Evolutionary conservation across 2,329 filamentous ascomycete genomes (phyloP).

Genomic region (Rachicladosporium sp.): DNA sequence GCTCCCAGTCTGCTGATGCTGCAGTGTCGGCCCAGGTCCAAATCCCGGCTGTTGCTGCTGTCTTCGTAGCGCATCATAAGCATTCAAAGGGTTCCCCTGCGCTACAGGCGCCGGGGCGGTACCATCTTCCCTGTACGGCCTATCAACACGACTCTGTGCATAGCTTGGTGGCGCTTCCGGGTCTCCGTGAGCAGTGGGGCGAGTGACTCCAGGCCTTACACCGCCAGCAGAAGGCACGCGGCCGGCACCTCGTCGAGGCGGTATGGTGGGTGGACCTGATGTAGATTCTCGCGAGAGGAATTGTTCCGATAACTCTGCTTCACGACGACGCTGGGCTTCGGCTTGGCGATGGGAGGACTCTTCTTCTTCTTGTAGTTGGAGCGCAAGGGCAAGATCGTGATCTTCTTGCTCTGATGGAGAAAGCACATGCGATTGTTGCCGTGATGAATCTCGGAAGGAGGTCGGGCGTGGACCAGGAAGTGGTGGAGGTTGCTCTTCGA

Average conservation of each 20-base stretch:
- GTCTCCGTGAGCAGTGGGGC: slow-evolving; percentile 25
- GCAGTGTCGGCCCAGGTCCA: slow-evolving; percentile 4
- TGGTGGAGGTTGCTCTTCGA: slow-evolving; percentile 12
- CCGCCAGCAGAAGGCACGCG: slow-evolving; percentile 1
- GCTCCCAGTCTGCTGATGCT: slow-evolving; percentile 6
- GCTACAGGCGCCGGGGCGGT: slow-evolving; percentile 13
- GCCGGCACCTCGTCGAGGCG: slow-evolving; percentile 11
- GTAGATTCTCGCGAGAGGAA: slow-evolving; percentile 47
- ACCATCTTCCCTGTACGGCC: slow-evolving; percentile 35
- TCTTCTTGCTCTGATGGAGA: slow-evolving; percentile 60
- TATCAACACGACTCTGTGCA: slow-evolving; percentile 48
- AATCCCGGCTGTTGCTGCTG: slow-evolving; percentile 15
- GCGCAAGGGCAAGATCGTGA: slow-evolving; percentile 68
- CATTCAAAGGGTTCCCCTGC: slow-evolving; percentile 23
- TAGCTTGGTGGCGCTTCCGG: slow-evolving; percentile 52
- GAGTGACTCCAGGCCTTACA: slow-evolving; percentile 15
- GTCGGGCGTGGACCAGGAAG: slow-evolving; percentile 16
- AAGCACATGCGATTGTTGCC: background rate
- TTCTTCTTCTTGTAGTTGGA: slow-evolving; percentile 92
- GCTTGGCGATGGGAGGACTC: slow-evolving; percentile 58
- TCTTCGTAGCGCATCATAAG: slow-evolving; percentile 20
- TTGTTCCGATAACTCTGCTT: slow-evolving; percentile 56
- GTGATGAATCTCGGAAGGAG: background rate
- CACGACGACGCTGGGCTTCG: slow-evolving; percentile 46
- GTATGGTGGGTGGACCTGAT: slow-evolving; percentile 18